Conservation (phyloP, 2,329 filamentous ascomycete species). For the Pseudogymnoascus pannorum region DNA sequence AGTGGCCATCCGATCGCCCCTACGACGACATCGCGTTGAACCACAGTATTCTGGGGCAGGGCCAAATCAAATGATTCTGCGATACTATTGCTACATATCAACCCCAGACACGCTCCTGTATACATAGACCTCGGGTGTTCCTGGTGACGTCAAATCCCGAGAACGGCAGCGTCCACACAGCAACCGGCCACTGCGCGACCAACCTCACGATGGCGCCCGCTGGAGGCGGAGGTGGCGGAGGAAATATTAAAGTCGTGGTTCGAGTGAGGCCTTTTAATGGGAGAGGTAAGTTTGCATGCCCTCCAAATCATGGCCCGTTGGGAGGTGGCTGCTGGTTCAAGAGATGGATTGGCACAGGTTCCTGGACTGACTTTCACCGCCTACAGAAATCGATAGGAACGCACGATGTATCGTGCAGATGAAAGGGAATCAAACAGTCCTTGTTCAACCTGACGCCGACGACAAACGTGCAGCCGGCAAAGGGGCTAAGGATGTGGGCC, state of each 20-base stretch:
- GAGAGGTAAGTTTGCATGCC: conserved; percentile 56
- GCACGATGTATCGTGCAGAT: conserved; percentile 98
- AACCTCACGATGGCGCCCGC: conserved; percentile 24
- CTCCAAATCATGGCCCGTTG: background rate
- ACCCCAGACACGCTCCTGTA: background rate
- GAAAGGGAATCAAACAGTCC: conserved; percentile 85
- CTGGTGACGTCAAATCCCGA: conserved; percentile 1
- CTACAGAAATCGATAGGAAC: conserved; percentile 74
- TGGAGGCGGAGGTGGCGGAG: conserved; percentile 68
- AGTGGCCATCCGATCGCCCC: background rate
- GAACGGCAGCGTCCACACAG: conserved; percentile 1
- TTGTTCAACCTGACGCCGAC: conserved; percentile 59
- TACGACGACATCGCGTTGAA: background rate
- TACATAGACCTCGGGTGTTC: background rate
- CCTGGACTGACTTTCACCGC: conserved; percentile 12
- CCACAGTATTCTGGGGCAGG: background rate
- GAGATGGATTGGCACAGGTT: background rate
- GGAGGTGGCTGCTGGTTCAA: conserved; percentile 9
- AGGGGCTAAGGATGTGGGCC: conserved; percentile 59
- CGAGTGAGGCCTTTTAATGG: conserved; percentile 91
- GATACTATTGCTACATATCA: background rate
- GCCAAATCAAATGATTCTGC: background rate
- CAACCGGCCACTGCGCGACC: conserved; percentile 1
- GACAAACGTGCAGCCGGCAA: conserved; percentile 53
- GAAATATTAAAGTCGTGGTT: conserved; percentile 99